Evolutionary conservation across 2,329 filamentous ascomycete species (phyloP).

Genomic region (Helminthosporium solani): DNA sequence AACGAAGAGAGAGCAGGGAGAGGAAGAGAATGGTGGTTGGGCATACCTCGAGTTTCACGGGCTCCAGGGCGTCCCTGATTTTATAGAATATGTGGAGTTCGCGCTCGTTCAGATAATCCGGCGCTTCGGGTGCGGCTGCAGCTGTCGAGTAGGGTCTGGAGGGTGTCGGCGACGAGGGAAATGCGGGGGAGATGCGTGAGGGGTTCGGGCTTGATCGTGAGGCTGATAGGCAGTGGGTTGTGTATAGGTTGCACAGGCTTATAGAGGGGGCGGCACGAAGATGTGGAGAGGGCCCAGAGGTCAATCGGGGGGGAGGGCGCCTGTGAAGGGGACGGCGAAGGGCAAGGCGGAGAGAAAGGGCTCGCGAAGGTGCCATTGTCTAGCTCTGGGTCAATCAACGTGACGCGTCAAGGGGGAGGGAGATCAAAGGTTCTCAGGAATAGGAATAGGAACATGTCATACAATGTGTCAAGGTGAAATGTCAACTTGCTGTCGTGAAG

Average conservation of each 20-base stretch:
- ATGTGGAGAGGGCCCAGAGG: conserved; percentile 4
- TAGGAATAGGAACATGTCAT: conserved; percentile 2
- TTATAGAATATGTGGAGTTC: conserved; percentile 52
- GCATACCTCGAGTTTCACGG: conserved; percentile 49
- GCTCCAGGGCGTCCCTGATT: conserved; percentile 45
- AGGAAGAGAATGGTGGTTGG: not conserved
- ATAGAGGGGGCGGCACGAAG: conserved; percentile 17
- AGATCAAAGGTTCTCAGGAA: conserved; percentile 6
- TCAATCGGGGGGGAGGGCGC: conserved; percentile 20
- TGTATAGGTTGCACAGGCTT: conserved; percentile 18
- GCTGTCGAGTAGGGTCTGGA: conserved; percentile 29
- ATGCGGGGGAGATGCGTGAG: conserved; percentile 11
- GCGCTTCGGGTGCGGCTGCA: conserved; percentile 37
- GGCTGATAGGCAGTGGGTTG: conserved; percentile 10
- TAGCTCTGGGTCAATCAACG: conserved; percentile 8
- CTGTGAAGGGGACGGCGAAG: too few species aligned
- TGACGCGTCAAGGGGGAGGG: too few species aligned
- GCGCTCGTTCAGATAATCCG: conserved; percentile 49
- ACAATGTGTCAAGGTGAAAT: conserved; percentile 5
- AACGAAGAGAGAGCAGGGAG: too few species aligned
- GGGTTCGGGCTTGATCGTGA: conserved; percentile 9
- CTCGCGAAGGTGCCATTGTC: conserved; percentile 40
- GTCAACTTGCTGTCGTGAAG: conserved; percentile 14
- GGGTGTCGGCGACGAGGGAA: conserved; percentile 6
- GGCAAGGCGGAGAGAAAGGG: too few species aligned